Conservation (phyloP, 257 asterid genomes). For the Gentiana straminea region DNA sequence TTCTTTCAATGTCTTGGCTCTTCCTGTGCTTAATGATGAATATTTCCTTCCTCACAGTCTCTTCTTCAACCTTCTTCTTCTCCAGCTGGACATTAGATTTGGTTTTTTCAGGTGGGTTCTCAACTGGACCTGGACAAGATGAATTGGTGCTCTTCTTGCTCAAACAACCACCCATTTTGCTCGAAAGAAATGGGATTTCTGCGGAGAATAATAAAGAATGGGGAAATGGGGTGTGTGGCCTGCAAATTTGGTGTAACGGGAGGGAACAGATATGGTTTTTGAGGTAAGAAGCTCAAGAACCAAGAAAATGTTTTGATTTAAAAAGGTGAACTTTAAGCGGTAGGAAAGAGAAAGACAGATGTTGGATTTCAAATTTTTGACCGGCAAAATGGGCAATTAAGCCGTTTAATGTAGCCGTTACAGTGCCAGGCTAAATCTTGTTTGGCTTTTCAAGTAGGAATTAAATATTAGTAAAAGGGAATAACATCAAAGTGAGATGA, state of each 20-base stretch:
- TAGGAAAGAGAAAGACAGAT: conserved; percentile 16
- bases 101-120: conserved; percentile 25
- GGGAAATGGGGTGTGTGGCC: conserved; percentile 3
- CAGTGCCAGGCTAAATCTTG: conserved; percentile 3
- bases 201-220: conserved; percentile 7
- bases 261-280: conserved; percentile 14
- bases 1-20: conserved; percentile 64
- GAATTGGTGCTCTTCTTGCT: conserved; percentile 65
- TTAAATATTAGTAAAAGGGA: neutral
- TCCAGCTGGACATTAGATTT: conserved; percentile 29
- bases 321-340: conserved; percentile 31
- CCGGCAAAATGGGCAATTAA: conserved; percentile 15
- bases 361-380: conserved; percentile 44
- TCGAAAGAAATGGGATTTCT: conserved; percentile 6
- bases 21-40: conserved; percentile 64
- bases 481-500: neutral
- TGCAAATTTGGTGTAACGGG: conserved; percentile 10
- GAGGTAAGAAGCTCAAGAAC: conserved; percentile 24
- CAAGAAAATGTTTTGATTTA: conserved; percentile 40
- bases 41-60: conserved; percentile 51
- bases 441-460: neutral
- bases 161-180: conserved; percentile 77
- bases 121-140: conserved; percentile 23
- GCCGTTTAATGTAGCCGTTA: conserved; percentile 56
- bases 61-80: conserved; percentile 31